A percentile compares a stretch with the other conserved stretches of the same genome.
Conservation (phyloP, 164 flowering plant genomes). For the Tinospora cordifolia region DNA sequence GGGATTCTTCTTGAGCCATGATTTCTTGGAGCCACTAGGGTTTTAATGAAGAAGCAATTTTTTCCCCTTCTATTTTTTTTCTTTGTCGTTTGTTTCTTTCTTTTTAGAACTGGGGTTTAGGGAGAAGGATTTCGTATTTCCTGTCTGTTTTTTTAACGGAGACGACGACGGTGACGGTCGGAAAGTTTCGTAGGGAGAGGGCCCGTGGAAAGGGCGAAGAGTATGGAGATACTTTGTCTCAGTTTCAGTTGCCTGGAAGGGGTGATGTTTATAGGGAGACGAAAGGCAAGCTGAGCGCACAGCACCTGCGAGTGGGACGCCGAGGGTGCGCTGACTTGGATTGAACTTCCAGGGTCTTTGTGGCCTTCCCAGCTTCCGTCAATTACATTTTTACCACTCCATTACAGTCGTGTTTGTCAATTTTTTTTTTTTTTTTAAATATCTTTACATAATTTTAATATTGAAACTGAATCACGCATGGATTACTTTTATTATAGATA, state of each 20-base stretch:
- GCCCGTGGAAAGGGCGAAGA: slow-evolving; percentile 5
- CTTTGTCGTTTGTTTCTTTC: too few relatives aligned
- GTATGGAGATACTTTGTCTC: slow-evolving; percentile 11
- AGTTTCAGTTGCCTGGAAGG: not conserved
- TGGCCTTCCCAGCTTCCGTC: not conserved
- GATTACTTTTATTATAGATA: too few relatives aligned
- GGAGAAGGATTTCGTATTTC: too few relatives aligned
- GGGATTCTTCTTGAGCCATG: slow-evolving; percentile 18
- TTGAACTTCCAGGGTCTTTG: not conserved
- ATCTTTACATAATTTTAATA: not conserved
- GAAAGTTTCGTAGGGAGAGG: not conserved
- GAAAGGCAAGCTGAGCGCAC: not conserved
- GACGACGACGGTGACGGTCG: not conserved
- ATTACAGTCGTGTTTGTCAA: not conserved
- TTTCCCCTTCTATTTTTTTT: too few relatives aligned
- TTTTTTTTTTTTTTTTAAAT: not conserved
- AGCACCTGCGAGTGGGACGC: not conserved
- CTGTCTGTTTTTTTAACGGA: too few relatives aligned
- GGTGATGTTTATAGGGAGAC: slow-evolving; percentile 6
- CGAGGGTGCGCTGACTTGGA: not conserved
- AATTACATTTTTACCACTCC: too few relatives aligned
- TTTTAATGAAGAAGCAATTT: too few relatives aligned
- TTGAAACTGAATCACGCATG: too few relatives aligned
- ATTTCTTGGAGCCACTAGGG: not conserved
- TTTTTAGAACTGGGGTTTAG: too few relatives aligned